phyloP scores from a whole-genome alignment of 805 yeast species.

The Cyberlindnera sargentensis region DNA sequence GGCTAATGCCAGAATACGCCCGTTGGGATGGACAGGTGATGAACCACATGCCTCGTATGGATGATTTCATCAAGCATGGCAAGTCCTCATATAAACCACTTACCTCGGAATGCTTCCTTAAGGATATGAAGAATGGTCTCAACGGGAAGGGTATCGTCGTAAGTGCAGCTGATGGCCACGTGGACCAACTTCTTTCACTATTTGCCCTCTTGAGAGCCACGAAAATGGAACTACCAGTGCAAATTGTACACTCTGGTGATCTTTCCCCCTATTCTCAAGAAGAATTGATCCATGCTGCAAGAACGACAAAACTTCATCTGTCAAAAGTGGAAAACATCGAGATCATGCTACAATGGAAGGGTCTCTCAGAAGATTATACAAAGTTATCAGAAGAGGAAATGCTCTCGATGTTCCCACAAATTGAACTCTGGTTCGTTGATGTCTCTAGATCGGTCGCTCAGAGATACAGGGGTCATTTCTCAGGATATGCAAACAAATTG shows the following conservation, averaged over 20 bases:
- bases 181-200: conserved; percentile 23
- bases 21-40: conserved; percentile 30
- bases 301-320: conserved; percentile 9
- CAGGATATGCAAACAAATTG: conserved; percentile 39
- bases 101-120: conserved; percentile 24
- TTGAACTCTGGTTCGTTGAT: conserved; percentile 36
- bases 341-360: conserved; percentile 1
- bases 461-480: conserved; percentile 21
- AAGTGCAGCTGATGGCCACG: conserved; percentile 25
- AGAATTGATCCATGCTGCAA: conserved; percentile 29
- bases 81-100: conserved; percentile 17
- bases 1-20: conserved; percentile 27
- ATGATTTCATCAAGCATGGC: conserved; percentile 6
- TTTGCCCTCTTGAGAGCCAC: conserved; percentile 34
- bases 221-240: conserved; percentile 34
- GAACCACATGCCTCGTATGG: conserved; percentile 13
- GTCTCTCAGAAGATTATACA: background rate
- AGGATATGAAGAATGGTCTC: conserved; percentile 19
- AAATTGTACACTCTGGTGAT: conserved; percentile 32
- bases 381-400: background rate
- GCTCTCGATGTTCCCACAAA: conserved; percentile 21
- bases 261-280: conserved; percentile 26
- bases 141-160: conserved; percentile 31
- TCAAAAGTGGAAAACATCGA: conserved; percentile 10
- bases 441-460: conserved; percentile 19